phyloP scores from a whole-genome alignment of 2,329 filamentous ascomycete species.

The Cercospora zeina region DNA sequence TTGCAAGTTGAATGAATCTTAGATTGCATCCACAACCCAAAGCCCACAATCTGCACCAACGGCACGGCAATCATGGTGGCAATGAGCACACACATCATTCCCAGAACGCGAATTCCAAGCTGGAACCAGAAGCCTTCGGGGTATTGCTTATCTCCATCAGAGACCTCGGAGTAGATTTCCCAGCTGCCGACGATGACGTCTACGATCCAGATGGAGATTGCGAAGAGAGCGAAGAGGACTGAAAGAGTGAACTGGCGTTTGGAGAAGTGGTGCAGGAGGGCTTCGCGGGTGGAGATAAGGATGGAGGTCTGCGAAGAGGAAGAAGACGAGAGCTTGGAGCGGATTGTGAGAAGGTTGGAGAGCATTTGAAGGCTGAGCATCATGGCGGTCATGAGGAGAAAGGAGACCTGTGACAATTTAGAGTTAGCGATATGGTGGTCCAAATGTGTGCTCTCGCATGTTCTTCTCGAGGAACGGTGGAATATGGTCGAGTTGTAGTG shows the following conservation, averaged over 20 bases:
- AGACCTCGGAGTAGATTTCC: constrained; percentile 2
- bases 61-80: constrained; percentile 1
- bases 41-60: constrained; percentile 10
- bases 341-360: background rate
- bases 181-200: constrained; percentile 10
- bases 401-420: background rate
- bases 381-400: background rate
- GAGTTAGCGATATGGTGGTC: background rate
- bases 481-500: background rate
- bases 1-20: background rate
- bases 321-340: background rate
- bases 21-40: constrained; percentile 5
- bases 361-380: background rate
- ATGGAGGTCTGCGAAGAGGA: background rate
- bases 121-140: constrained; percentile 1
- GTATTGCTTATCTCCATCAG: background rate
- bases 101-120: constrained; percentile 1
- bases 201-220: background rate
- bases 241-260: constrained; percentile 4
- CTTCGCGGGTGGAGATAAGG: background rate
- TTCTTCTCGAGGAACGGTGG: background rate
- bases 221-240: background rate
- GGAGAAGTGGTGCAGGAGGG: constrained; percentile 2
- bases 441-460: background rate
- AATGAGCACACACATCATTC: background rate